Evolutionary conservation across 352 stramenopile genomes (phyloP), one percentile per base, ranked within the genome.

Genomic region (Globisporangium cylindrosporum): DNA sequence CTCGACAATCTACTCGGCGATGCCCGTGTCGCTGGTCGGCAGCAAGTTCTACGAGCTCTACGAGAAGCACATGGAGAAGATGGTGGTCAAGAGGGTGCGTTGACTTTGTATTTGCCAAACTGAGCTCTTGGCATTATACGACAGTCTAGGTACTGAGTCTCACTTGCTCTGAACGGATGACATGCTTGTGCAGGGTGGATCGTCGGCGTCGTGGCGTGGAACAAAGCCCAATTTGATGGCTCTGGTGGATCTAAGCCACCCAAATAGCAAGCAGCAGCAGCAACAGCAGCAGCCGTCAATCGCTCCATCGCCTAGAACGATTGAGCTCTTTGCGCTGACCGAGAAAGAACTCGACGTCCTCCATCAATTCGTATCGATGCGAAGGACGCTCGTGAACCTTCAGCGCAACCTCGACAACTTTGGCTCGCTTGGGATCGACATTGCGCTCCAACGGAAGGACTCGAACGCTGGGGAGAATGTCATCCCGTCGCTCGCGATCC

Each of bases 11-110:
- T 93, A 93, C 66, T 90, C 82, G 7, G 79, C 86, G 0, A 94
- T 93, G 86, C 86, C 86, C 14, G 62, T 94, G 25, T 90, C 81
- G 4, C 69, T 94, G 8, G 83, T 94, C 18, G 86, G 86, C 14
- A 79, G 70, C 18, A 83, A 93, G 57, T 94, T 93, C 59, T 90
- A 89, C 67, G 73, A 73, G 9, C 68, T 89, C 8, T 94, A 94
- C 64, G 83, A 88, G 29, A 78, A 82, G 56, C 80, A 91, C 66
- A 75, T 83, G 59, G 78, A 91, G 66, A 88, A 84, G 29, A 79
- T 84, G 66, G 73, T 85, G 62, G 56, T 88, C 38, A 86, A 86
- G 36, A 63, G 80, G 66, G 83, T 89, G 77, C 12, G 70, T 64
- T 20, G 29, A 6, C 29, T 10, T 62, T n/a, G 54, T 1, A 18